Evolutionary conservation across 768 basidiomycete species (phyloP).

Genomic region (Exsudoporus frostii): DNA sequence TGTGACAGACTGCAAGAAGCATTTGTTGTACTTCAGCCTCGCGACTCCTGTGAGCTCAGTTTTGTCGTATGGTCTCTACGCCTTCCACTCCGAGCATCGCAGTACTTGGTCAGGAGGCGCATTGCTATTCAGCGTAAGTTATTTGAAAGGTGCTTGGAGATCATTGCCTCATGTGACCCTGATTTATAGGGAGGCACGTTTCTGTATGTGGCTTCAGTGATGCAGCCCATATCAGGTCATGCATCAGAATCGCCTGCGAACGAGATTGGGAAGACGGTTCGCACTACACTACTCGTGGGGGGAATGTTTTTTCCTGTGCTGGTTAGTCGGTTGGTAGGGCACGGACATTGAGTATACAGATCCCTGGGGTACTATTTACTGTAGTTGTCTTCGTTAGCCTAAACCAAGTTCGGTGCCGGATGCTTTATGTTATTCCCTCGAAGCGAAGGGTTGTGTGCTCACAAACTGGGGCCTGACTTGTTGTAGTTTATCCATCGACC

Average conservation of each 20-base stretch:
- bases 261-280: slow-evolving; percentile 42
- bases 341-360: slow-evolving; percentile 41
- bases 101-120: slow-evolving; percentile 68
- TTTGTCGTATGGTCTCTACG: slow-evolving; percentile 67
- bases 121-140: slow-evolving; percentile 77
- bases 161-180: neutral
- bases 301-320: slow-evolving; percentile 75
- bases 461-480: neutral
- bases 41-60: slow-evolving; percentile 85
- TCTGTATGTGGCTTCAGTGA: slow-evolving; percentile 88
- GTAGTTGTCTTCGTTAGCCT: neutral
- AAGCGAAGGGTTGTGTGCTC: slow-evolving; percentile 1
- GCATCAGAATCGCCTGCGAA: slow-evolving; percentile 32
- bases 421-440: neutral
- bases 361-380: too few species aligned
- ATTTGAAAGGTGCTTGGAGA: neutral
- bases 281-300: slow-evolving; percentile 51
- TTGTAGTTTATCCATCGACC: slow-evolving; percentile 10
- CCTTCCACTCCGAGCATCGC: slow-evolving; percentile 39
- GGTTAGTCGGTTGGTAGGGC: slow-evolving; percentile 58
- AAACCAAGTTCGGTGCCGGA: neutral
- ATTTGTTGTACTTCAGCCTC: slow-evolving; percentile 73
- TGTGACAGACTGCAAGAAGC: slow-evolving; percentile 63
- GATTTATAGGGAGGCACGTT: slow-evolving; percentile 79
- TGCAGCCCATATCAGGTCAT: slow-evolving; percentile 69